Percentiles rank a stretch among this genome's conserved stretches.
These are phyloP conservation scores for Aspergillus niger DNA, from an alignment of 2,329 filamentous ascomycete species.

Conservation along the genomic window DNA sequence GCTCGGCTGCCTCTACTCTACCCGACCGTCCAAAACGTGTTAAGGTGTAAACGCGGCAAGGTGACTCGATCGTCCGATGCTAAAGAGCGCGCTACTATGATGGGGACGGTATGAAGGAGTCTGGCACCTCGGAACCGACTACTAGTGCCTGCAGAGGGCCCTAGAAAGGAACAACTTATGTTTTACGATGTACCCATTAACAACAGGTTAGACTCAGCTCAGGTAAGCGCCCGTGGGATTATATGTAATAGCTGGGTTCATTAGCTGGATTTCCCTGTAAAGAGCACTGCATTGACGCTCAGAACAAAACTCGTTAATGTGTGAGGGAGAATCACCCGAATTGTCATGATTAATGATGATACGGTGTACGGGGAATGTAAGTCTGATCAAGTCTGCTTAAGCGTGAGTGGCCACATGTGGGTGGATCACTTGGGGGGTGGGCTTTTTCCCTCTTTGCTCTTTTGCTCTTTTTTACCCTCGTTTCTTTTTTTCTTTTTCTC, in stretches of 20 bases:
- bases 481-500: background rate
- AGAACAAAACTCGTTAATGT: background rate
- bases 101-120: constrained; percentile 4
- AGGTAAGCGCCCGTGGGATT: background rate
- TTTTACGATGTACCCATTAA: background rate
- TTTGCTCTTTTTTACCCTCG: background rate
- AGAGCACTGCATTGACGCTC: background rate
- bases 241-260: background rate
- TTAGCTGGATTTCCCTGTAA: background rate
- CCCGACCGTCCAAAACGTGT: background rate
- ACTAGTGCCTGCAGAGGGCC: background rate
- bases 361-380: constrained; percentile 10
- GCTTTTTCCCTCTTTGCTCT: background rate
- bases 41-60: constrained; percentile 4
- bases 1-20: background rate
- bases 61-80: constrained; percentile 8
- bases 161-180: background rate
- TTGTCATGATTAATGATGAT: background rate
- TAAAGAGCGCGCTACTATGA: background rate
- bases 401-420: constrained; percentile 6
- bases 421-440: background rate
- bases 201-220: background rate
- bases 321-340: background rate
- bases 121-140: background rate
- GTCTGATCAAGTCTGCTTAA: constrained; percentile 1